These are phyloP conservation scores for Trametes cinnabarina DNA, from an alignment of 768 basidiomycete genomes.

Conservation along the genomic window DNA sequence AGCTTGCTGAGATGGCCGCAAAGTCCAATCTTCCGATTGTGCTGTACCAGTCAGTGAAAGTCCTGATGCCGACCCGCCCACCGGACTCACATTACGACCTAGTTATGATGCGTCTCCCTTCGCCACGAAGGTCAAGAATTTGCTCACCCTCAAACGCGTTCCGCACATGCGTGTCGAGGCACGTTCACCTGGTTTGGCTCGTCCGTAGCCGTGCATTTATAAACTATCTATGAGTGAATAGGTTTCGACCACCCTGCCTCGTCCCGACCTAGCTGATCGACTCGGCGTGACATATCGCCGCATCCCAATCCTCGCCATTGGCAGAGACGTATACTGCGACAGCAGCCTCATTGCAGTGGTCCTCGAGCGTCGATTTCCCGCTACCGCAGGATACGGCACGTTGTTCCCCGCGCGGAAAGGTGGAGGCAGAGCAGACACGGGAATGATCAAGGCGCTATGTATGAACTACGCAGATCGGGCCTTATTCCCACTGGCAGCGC, in stretches of 20 bases:
- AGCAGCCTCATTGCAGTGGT: conserved; percentile 50
- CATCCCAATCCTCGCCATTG: conserved; percentile 59
- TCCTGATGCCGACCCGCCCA: background rate
- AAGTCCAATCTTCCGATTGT: conserved; percentile 30
- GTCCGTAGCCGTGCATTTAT: background rate
- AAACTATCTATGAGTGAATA: conserved; percentile 27
- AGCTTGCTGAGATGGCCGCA: background rate
- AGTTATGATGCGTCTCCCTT: conserved; percentile 56
- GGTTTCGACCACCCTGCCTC: conserved; percentile 51
- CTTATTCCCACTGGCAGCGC: conserved; percentile 42
- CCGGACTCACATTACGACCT: background rate
- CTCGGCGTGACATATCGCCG: conserved; percentile 55
- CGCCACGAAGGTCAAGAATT: conserved; percentile 49
- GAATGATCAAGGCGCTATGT: conserved; percentile 47
- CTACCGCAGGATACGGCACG: conserved; percentile 41
- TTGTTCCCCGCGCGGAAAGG: conserved; percentile 46
- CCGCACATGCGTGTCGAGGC: conserved; percentile 49
- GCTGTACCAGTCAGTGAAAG: conserved; percentile 43
- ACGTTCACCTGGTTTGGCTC: background rate
- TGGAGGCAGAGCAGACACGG: conserved; percentile 42
- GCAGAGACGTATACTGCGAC: conserved; percentile 61
- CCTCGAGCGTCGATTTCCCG: conserved; percentile 56
- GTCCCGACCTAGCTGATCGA: conserved; percentile 52
- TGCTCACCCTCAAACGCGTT: conserved; percentile 49
- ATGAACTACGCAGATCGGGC: conserved; percentile 45